Evolutionary conservation across 148 eudicot genomes (phyloP), one percentile per base, ranked within the genome.

Genomic region (Persicaria maculosa): DNA sequence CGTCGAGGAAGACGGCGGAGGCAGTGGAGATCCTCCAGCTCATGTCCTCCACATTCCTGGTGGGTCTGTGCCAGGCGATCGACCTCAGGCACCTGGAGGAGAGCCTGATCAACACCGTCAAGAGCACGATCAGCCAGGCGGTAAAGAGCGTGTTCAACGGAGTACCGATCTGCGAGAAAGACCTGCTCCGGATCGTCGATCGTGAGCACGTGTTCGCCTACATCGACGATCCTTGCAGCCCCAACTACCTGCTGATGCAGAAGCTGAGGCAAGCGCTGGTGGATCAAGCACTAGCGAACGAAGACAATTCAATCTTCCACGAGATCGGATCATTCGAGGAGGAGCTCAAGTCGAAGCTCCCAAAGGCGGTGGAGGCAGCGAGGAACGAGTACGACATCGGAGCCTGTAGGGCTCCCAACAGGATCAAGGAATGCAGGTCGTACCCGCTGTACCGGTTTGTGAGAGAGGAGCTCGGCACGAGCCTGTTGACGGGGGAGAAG

Each of bases 41-140:
- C 67, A 83, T 83, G 86, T 72, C 83, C 1, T 75, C 84, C 0
- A 80, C 83, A 2, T 83, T 65, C 65, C 47, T 83, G 6, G 81
- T 83, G 7, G 81, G 79, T 11, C 75, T 83, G 0, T 83, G 86
- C 81, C 86, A 83, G 73, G 86, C 86, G 7, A 73, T 80, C 16
- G 84, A 83, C 44, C 44, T 82, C 36, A 80, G 86, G 77, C 86
- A 83, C 52, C 36, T 83, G 61, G 86, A 83, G 62, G 86, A 83
- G 72, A 72, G 77, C 16, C 19, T 83, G 72, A 76, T 48, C 65
- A 74, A 19, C 44, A 59, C 75, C 3, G 85, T 82, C 25, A 83
- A 83, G 76, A 78, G 62, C 72, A 75, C 83, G 1, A 77, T 80
- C 22, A 80, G 84, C 70, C 81, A 76, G 31, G 83, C 71, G 17